Evolutionary conservation across 2,329 filamentous ascomycete species (phyloP).

Genomic region (Xylaria polymorpha): DNA sequence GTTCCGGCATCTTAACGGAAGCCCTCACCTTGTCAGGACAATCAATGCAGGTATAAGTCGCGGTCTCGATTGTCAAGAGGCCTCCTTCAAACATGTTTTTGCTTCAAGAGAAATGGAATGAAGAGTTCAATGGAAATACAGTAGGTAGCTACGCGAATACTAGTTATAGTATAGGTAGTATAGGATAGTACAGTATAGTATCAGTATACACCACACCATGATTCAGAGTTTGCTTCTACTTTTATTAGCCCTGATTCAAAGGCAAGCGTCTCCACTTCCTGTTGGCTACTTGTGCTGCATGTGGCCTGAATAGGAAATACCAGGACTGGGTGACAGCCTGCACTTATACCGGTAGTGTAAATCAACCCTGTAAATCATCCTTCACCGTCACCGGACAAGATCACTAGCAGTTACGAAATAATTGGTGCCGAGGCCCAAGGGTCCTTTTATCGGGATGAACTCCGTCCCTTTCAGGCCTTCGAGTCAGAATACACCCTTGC

Average conservation of each 20-base stretch:
- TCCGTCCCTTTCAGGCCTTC: neutral
- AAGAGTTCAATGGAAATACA: neutral
- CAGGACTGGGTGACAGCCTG: conserved; percentile 15
- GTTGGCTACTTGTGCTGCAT: conserved; percentile 46
- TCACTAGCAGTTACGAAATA: conserved; percentile 6
- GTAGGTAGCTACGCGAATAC: neutral
- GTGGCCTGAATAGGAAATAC: conserved; percentile 46
- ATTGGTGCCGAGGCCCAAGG: neutral
- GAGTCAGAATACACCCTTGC: neutral
- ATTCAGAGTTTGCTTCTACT: conserved; percentile 9
- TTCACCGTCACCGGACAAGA: neutral
- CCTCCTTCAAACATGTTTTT: neutral
- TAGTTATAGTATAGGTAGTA: too few relatives aligned
- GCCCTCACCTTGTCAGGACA: neutral
- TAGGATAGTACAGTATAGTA: neutral
- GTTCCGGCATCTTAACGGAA: conserved; percentile 17
- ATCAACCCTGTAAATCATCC: conserved; percentile 9
- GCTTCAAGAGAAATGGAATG: neutral
- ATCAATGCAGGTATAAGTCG: conserved; percentile 10
- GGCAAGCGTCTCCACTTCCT: conserved; percentile 34
- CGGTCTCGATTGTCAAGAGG: neutral
- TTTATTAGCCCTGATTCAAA: conserved; percentile 9
- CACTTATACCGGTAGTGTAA: conserved; percentile 5
- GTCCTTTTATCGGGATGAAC: conserved; percentile 9
- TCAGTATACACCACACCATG: neutral